These are phyloP conservation scores for Fonsecaea multimorphosa DNA, from an alignment of 2,329 filamentous ascomycete species.

Conservation along the genomic window DNA sequence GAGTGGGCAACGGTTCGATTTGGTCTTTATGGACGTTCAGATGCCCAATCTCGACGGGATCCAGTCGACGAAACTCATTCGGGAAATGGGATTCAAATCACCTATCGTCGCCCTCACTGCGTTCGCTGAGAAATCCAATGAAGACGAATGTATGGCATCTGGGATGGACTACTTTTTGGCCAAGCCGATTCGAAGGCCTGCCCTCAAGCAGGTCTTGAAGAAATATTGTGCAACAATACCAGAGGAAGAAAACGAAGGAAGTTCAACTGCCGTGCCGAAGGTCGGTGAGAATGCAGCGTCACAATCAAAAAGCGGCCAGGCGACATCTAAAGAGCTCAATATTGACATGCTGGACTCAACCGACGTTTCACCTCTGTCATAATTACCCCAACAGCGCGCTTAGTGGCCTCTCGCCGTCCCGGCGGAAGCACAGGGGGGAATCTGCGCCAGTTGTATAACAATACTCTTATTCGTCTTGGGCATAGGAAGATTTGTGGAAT, in stretches of 20 bases:
- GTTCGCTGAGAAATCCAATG: constrained; percentile 87
- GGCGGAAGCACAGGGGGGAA: neutral
- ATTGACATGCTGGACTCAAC: constrained; percentile 18
- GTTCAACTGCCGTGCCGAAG: constrained; percentile 24
- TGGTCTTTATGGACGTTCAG: constrained; percentile 95
- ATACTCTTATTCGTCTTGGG: neutral
- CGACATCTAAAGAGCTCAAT: constrained; percentile 9
- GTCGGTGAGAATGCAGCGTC: neutral
- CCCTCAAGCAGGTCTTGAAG: constrained; percentile 82
- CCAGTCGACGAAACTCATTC: constrained; percentile 82
- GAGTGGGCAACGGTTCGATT: constrained; percentile 72
- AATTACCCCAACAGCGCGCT: neutral
- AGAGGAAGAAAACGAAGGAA: constrained; percentile 64
- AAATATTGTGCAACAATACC: constrained; percentile 80
- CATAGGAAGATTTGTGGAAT: neutral
- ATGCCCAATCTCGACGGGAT: constrained; percentile 94
- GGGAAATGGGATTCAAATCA: constrained; percentile 81
- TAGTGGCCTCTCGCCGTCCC: neutral
- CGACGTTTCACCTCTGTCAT: constrained; percentile 34
- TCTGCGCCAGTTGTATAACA: neutral
- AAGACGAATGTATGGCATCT: constrained; percentile 82
- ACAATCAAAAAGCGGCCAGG: constrained; percentile 5
- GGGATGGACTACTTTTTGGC: constrained; percentile 91
- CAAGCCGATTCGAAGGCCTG: constrained; percentile 78
- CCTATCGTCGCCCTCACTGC: constrained; percentile 91